Conservation (phyloP, 2,329 filamentous ascomycete species). For the Botrytis aclada region DNA sequence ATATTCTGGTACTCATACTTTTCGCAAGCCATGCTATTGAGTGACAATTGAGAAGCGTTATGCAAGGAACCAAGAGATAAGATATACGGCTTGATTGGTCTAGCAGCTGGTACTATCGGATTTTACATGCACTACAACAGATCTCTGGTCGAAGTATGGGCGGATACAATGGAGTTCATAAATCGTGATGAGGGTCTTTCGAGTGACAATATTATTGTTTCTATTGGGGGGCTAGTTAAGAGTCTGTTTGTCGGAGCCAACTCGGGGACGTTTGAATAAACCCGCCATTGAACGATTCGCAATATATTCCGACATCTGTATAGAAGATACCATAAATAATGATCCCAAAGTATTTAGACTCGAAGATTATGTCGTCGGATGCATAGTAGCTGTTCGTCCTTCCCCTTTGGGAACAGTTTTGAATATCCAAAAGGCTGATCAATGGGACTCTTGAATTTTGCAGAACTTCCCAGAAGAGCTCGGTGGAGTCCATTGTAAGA, state of each 20-base stretch:
- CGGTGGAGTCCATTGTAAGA: neutral
- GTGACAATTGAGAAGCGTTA: constrained; percentile 27
- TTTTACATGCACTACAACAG: constrained; percentile 35
- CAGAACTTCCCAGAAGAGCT: neutral
- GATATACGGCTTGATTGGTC: constrained; percentile 35
- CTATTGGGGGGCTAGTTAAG: constrained; percentile 5
- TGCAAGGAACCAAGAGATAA: constrained; percentile 36
- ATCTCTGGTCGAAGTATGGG: constrained; percentile 32
- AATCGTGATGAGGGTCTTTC: constrained; percentile 12
- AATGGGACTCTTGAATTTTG: constrained; percentile 2
- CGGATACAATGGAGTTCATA: constrained; percentile 32
- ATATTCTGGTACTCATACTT: constrained; percentile 19
- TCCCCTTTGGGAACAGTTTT: neutral
- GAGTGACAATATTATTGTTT: neutral
- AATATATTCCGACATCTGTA: neutral
- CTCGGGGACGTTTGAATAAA: neutral
- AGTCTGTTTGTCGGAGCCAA: neutral
- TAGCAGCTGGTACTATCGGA: constrained; percentile 30
- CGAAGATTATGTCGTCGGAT: neutral
- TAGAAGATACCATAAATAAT: neutral
- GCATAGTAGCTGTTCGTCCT: constrained; percentile 1
- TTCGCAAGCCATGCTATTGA: constrained; percentile 28
- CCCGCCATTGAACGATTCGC: neutral
- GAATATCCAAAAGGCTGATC: neutral
- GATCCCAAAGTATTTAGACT: neutral